Percentiles rank a stretch among this genome's conserved stretches.
Evolutionary conservation across 345 rosid genomes (phyloP).

Genomic region (Arabidopsis thaliana): TAIR10.1 NC_003074.8:19146001-19146500

Average conservation of each 20-base stretch:
- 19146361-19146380: constrained; percentile 81
- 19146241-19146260: constrained; percentile 66
- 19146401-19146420: constrained; percentile 57
- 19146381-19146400: constrained; percentile 83
- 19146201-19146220: constrained; percentile 7
- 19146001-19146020: neutral
- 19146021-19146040: constrained; percentile 17
- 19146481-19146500: constrained; percentile 43
- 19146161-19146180: neutral
- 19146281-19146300: constrained; percentile 87
- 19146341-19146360: constrained; percentile 72
- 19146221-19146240: constrained; percentile 10
- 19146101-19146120: neutral
- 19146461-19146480: constrained; percentile 56
- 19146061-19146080: constrained; percentile 11
- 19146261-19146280: constrained; percentile 89
- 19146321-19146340: constrained; percentile 57
- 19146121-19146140: neutral
- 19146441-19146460: constrained; percentile 45
- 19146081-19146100: constrained; percentile 13
- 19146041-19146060: constrained; percentile 8
- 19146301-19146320: constrained; percentile 63
- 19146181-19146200: neutral
- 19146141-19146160: neutral
- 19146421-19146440: constrained; percentile 50